A percentile compares a stretch with the other conserved stretches of the same genome.
Conservation (phyloP, 1,284 basidiomycete species). For the Boletus calvinii region DNA sequence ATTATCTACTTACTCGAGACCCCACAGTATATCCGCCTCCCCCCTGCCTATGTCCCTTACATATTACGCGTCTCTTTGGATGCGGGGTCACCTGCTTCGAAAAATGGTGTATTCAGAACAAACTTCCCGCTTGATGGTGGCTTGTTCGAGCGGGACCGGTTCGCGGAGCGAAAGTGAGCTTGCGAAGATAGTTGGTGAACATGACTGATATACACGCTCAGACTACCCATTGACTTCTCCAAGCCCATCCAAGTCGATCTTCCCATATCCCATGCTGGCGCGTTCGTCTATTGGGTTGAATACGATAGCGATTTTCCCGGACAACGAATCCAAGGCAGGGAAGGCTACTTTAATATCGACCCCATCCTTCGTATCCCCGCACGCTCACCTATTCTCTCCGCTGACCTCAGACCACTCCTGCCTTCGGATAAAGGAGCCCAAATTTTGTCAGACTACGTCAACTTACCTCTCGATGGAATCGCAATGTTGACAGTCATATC, state of each 20-base stretch:
- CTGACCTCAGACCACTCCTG: slow-evolving; percentile 52
- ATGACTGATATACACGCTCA: slow-evolving; percentile 33
- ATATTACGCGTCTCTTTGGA: slow-evolving; percentile 86
- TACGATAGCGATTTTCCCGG: slow-evolving; percentile 66
- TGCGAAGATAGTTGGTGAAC: neutral
- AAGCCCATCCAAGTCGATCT: slow-evolving; percentile 91
- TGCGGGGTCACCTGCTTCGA: slow-evolving; percentile 84
- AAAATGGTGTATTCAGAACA: slow-evolving; percentile 88
- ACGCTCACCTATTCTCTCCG: slow-evolving; percentile 69
- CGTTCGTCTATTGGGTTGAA: slow-evolving; percentile 92
- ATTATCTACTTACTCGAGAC: slow-evolving; percentile 14
- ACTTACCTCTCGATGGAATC: slow-evolving; percentile 82
- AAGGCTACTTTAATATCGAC: slow-evolving; percentile 95
- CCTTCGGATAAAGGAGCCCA: slow-evolving; percentile 48
- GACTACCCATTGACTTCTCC: slow-evolving; percentile 77
- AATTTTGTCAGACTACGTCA: slow-evolving; percentile 49
- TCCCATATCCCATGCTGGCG: slow-evolving; percentile 91
- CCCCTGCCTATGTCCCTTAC: slow-evolving; percentile 87
- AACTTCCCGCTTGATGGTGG: slow-evolving; percentile 94
- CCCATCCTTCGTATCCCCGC: slow-evolving; percentile 77
- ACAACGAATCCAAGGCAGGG: slow-evolving; percentile 70
- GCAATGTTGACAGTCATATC: slow-evolving; percentile 87
- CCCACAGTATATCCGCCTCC: slow-evolving; percentile 87
- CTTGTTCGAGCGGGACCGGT: slow-evolving; percentile 74
- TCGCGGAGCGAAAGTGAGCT: slow-evolving; percentile 71